These are phyloP conservation scores for Irpex lacteus DNA, from an alignment of 1,284 basidiomycete species.

Conservation along the genomic window DNA sequence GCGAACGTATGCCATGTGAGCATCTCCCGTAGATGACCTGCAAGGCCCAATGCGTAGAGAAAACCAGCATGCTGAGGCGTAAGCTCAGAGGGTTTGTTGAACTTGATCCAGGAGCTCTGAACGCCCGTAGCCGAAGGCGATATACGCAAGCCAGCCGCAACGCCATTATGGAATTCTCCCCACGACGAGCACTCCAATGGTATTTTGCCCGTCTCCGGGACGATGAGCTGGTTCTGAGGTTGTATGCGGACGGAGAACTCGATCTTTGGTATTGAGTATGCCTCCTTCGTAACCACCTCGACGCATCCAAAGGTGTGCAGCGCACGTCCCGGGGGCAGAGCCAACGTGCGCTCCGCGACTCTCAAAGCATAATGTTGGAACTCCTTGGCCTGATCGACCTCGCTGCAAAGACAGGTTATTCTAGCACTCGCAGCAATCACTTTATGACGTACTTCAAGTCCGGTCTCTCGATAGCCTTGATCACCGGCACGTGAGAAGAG, in stretches of 20 bases:
- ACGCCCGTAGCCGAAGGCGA: slow-evolving; percentile 75
- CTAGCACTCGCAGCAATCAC: too few species aligned
- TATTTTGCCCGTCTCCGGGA: slow-evolving; percentile 66
- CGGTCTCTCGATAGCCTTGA: slow-evolving; percentile 68
- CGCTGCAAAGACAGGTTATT: too few species aligned
- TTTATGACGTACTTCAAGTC: slow-evolving; percentile 59
- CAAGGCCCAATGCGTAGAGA: slow-evolving; percentile 88
- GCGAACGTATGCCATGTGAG: slow-evolving; percentile 87
- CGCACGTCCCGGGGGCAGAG: slow-evolving; percentile 82
- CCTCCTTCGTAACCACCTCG: slow-evolving; percentile 67
- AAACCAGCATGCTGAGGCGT: slow-evolving; percentile 95
- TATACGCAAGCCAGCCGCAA: slow-evolving; percentile 85
- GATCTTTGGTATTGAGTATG: slow-evolving; percentile 78
- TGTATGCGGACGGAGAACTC: slow-evolving; percentile 77
- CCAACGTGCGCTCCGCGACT: slow-evolving; percentile 81
- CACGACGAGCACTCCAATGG: slow-evolving; percentile 74
- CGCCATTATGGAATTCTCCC: slow-evolving; percentile 98
- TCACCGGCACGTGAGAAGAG: slow-evolving; percentile 65
- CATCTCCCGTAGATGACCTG: slow-evolving; percentile 86
- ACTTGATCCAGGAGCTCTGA: slow-evolving; percentile 91
- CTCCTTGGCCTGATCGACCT: slow-evolving; percentile 77
- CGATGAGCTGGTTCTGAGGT: slow-evolving; percentile 61
- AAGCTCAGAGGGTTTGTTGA: slow-evolving; percentile 85
- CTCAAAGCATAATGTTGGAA: slow-evolving; percentile 78
- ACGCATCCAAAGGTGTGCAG: slow-evolving; percentile 86